These are phyloP conservation scores for Lasiodiplodia sp. DNA, from an alignment of 2,329 filamentous ascomycete species.

Conservation along the genomic window DNA sequence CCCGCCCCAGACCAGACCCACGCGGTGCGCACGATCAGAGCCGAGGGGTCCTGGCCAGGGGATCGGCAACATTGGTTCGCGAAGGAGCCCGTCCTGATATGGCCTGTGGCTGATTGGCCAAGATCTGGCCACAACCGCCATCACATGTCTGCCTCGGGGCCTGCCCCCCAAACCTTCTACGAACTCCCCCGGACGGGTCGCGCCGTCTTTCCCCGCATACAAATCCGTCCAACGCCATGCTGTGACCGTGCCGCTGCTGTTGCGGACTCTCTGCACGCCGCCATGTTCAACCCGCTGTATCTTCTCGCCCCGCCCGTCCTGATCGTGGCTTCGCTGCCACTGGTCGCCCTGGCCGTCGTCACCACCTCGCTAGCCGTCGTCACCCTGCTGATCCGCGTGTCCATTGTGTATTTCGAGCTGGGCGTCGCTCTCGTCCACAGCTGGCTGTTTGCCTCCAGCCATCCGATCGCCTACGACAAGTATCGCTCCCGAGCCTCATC, in stretches of 20 bases:
- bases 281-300: constrained; percentile 36
- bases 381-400: constrained; percentile 49
- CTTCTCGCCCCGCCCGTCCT: constrained; percentile 46
- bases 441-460: constrained; percentile 39
- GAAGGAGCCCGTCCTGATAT: neutral
- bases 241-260: constrained; percentile 9
- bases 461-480: constrained; percentile 33
- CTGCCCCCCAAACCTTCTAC: constrained; percentile 1
- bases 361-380: constrained; percentile 50
- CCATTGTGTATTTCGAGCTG: constrained; percentile 53
- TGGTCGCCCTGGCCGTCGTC: constrained; percentile 47
- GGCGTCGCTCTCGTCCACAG: constrained; percentile 48
- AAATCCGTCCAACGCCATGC: constrained; percentile 20
- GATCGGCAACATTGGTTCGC: neutral
- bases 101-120: neutral
- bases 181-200: constrained; percentile 4
- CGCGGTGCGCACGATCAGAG: neutral
- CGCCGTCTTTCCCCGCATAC: neutral
- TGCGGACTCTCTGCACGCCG: constrained; percentile 14
- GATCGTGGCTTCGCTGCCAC: constrained; percentile 47
- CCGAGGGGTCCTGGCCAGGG: neutral
- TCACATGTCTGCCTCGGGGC: constrained; percentile 26
- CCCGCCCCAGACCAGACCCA: neutral
- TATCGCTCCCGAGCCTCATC: constrained; percentile 33
- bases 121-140: neutral